Evolutionary conservation across 2,329 filamentous ascomycete species (phyloP).

Genomic region (Penicillium sp.): DNA sequence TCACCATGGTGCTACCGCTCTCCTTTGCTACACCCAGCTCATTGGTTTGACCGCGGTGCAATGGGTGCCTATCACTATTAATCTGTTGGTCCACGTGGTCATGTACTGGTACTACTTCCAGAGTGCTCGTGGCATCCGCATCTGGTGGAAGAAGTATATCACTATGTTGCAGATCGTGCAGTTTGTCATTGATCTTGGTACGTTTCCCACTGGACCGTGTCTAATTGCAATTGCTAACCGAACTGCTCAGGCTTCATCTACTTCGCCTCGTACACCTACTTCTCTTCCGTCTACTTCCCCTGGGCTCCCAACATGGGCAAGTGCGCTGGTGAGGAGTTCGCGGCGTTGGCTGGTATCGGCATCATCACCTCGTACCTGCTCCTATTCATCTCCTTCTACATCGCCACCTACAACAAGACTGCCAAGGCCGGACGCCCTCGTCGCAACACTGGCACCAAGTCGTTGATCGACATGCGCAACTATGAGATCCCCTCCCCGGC

Average conservation of each 20-base stretch:
- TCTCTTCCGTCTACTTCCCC: constrained; percentile 82
- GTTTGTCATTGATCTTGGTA: constrained; percentile 94
- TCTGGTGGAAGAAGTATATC: constrained; percentile 99
- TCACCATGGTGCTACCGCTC: constrained; percentile 92
- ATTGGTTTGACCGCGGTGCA: constrained; percentile 88
- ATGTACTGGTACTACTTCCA: constrained; percentile 99
- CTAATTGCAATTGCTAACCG: constrained; percentile 6
- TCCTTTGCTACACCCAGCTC: constrained; percentile 96
- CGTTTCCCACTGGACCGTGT: constrained; percentile 28
- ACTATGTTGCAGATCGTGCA: constrained; percentile 95
- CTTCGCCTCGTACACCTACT: constrained; percentile 99
- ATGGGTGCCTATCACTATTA: constrained; percentile 89
- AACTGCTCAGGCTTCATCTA: constrained; percentile 76
- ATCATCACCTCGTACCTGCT: constrained; percentile 93
- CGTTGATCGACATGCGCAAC: constrained; percentile 75
- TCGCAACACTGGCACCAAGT: constrained; percentile 68
- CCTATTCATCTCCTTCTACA: constrained; percentile 98
- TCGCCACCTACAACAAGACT: constrained; percentile 83
- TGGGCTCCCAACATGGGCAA: constrained; percentile 76
- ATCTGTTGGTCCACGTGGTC: constrained; percentile 89
- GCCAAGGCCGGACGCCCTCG: constrained; percentile 40
- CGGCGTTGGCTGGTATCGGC: constrained; percentile 82
- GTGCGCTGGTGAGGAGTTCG: constrained; percentile 95
- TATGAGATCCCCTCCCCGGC: constrained; percentile 52
- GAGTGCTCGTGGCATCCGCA: constrained; percentile 85